Evolutionary conservation across 1,284 basidiomycete genomes (phyloP).

Genomic region (Golubevia pallescens): DNA sequence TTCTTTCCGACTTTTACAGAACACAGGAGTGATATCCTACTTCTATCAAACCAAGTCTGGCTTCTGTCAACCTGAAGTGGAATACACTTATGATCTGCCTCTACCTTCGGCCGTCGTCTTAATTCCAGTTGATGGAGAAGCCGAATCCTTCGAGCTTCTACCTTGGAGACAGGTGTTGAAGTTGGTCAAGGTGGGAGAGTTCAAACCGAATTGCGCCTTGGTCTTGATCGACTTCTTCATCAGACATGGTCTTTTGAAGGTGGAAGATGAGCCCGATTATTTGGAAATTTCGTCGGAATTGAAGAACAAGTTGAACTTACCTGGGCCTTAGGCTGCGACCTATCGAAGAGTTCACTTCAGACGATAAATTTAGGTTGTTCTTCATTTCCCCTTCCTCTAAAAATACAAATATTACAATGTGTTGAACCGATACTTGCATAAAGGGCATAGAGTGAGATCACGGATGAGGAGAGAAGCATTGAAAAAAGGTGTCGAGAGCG

Average conservation of each 20-base stretch:
- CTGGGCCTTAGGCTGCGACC: slow-evolving; percentile 19
- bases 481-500: too few species aligned
- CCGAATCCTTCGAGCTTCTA: slow-evolving; percentile 53
- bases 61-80: slow-evolving; percentile 71
- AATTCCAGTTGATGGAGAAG: slow-evolving; percentile 53
- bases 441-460: too few species aligned
- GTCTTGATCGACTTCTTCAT: slow-evolving; percentile 85
- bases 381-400: too few species aligned
- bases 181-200: slow-evolving; percentile 68
- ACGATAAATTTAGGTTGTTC: too few species aligned
- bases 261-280: slow-evolving; percentile 78
- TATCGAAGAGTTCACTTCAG: too few species aligned
- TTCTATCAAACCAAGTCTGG: slow-evolving; percentile 72
- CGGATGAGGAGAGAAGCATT: too few species aligned
- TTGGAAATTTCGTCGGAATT: slow-evolving; percentile 76
- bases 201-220: slow-evolving; percentile 85
- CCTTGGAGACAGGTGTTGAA: slow-evolving; percentile 26
- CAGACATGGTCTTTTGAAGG: slow-evolving; percentile 76
- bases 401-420: too few species aligned
- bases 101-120: slow-evolving; percentile 32
- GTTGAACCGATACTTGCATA: too few species aligned
- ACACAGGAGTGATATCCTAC: slow-evolving; percentile 65
- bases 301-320: slow-evolving; percentile 71
- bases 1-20: slow-evolving; percentile 20
- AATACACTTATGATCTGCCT: slow-evolving; percentile 64